Conservation (phyloP, 495 filamentous ascomycete species). For the Aspergillus carlsbadensis region DNA sequence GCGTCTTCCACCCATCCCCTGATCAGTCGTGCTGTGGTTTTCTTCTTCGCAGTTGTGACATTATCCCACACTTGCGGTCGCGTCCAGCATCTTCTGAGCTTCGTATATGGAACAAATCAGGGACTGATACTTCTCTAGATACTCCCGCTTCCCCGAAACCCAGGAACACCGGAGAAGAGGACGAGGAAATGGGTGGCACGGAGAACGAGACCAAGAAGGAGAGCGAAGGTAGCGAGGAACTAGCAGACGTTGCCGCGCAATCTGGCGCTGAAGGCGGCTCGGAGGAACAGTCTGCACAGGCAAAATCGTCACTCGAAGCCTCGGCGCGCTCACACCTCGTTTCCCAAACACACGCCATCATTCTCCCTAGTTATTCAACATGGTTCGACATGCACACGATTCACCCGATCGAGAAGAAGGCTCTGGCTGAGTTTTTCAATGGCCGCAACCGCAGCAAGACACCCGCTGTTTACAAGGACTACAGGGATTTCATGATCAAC, state of each 20-base stretch:
- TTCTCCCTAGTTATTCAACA: slow-evolving; percentile 91
- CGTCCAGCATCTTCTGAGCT: slow-evolving; percentile 31
- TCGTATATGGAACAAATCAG: slow-evolving; percentile 20
- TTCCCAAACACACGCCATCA: slow-evolving; percentile 88
- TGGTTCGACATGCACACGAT: slow-evolving; percentile 99
- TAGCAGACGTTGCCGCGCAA: slow-evolving; percentile 30
- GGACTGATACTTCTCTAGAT: slow-evolving; percentile 81
- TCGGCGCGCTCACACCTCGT: slow-evolving; percentile 88
- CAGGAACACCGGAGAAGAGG: slow-evolving; percentile 63
- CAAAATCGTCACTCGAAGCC: slow-evolving; percentile 78
- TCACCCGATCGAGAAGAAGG: slow-evolving; percentile 84
- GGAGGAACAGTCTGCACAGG: slow-evolving; percentile 53
- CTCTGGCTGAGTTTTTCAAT: slow-evolving; percentile 96
- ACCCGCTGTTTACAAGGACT: slow-evolving; percentile 95
- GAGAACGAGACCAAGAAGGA: slow-evolving; percentile 61
- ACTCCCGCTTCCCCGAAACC: slow-evolving; percentile 74
- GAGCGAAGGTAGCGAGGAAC: slow-evolving; percentile 48
- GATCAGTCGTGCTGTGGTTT: no score
- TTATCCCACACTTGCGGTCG: slow-evolving; percentile 30
- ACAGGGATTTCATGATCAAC: slow-evolving; percentile 99
- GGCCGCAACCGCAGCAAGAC: slow-evolving; percentile 97
- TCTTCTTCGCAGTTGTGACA: no score
- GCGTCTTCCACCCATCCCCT: slow-evolving; percentile 17
- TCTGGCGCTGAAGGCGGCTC: slow-evolving; percentile 41
- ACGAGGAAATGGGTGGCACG: slow-evolving; percentile 84